These are phyloP conservation scores for Oryza meyeriana DNA, from an alignment of 176 grass and related monocot genomes.

Conservation along the genomic window DNA sequence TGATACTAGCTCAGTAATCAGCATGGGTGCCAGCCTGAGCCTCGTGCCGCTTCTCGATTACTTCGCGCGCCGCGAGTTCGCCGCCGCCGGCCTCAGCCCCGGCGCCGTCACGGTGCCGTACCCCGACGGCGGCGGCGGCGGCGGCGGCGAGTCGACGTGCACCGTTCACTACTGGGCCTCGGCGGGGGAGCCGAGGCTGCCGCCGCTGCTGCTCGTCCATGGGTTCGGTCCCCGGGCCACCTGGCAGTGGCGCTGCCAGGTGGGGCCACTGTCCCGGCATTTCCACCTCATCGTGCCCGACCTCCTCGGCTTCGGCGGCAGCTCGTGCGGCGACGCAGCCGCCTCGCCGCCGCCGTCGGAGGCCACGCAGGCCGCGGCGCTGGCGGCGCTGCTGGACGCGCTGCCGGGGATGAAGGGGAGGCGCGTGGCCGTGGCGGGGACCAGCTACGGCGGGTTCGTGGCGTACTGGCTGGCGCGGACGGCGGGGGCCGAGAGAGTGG, in stretches of 20 bases:
- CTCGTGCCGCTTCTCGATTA: constrained; percentile 56
- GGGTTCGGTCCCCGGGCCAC: constrained; percentile 59
- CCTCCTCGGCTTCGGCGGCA: constrained; percentile 61
- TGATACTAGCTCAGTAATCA: background rate
- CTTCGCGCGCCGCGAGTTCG: constrained; percentile 37
- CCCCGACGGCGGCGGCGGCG: constrained; percentile 13
- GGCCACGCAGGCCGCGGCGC: constrained; percentile 45
- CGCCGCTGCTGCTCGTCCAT: constrained; percentile 48
- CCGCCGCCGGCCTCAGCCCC: constrained; percentile 47
- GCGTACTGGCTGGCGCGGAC: constrained; percentile 54
- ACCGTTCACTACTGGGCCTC: constrained; percentile 21
- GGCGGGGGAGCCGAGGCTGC: constrained; percentile 17
- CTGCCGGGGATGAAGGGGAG: constrained; percentile 13
- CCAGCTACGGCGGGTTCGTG: constrained; percentile 76
- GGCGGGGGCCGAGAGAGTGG: constrained; percentile 34
- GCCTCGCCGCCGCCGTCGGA: constrained; percentile 40
- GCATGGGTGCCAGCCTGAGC: constrained; percentile 56
- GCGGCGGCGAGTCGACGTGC: constrained; percentile 1
- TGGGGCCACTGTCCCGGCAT: constrained; percentile 42
- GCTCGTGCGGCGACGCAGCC: constrained; percentile 7
- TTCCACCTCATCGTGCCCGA: constrained; percentile 68
- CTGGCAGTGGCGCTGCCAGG: constrained; percentile 64
- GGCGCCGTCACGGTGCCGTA: constrained; percentile 23
- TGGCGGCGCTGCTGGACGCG: constrained; percentile 44
- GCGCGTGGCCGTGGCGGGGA: constrained; percentile 51